phyloP scores from a whole-genome alignment of 768 basidiomycete genomes.

The Kwoniella sp. region DNA sequence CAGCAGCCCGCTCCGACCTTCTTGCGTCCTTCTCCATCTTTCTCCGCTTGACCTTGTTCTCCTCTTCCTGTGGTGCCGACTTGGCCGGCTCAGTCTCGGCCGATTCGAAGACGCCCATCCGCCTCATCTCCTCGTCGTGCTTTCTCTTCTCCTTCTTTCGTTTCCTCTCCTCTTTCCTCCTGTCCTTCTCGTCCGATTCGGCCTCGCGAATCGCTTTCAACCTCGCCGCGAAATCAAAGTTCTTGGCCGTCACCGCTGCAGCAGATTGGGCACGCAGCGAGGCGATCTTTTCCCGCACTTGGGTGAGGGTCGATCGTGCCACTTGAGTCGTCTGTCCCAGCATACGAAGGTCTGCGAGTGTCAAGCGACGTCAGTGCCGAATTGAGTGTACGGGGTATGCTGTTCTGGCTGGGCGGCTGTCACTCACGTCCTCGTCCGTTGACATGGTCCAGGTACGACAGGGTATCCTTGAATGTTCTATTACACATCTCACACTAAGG shows the following conservation, averaged over 20 bases:
- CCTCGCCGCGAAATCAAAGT: conserved; percentile 91
- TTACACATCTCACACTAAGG: conserved; percentile 75
- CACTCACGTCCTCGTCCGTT: conserved; percentile 86
- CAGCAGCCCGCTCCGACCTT: conserved; percentile 1
- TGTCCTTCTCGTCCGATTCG: conserved; percentile 62
- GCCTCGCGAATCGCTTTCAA: conserved; percentile 73
- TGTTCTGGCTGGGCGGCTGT: background rate
- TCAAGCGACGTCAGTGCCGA: background rate
- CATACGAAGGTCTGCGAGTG: conserved; percentile 70
- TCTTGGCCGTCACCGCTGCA: conserved; percentile 73
- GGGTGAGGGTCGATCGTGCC: conserved; percentile 80
- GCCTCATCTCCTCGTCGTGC: conserved; percentile 66
- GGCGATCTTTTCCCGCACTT: conserved; percentile 88
- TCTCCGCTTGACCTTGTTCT: conserved; percentile 1
- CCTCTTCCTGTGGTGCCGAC: background rate
- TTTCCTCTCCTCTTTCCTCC: conserved; percentile 53
- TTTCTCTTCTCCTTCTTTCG: conserved; percentile 64
- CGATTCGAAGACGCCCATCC: conserved; percentile 53
- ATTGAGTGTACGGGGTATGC: background rate
- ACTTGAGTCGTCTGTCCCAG: conserved; percentile 95
- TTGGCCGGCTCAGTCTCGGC: background rate
- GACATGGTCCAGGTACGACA: conserved; percentile 91
- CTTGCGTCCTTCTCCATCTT: conserved; percentile 13
- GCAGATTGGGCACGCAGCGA: conserved; percentile 79
- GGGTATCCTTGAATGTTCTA: conserved; percentile 85